Conservation (phyloP, 2,329 filamentous ascomycete genomes). For the Capronia coronata region DNA sequence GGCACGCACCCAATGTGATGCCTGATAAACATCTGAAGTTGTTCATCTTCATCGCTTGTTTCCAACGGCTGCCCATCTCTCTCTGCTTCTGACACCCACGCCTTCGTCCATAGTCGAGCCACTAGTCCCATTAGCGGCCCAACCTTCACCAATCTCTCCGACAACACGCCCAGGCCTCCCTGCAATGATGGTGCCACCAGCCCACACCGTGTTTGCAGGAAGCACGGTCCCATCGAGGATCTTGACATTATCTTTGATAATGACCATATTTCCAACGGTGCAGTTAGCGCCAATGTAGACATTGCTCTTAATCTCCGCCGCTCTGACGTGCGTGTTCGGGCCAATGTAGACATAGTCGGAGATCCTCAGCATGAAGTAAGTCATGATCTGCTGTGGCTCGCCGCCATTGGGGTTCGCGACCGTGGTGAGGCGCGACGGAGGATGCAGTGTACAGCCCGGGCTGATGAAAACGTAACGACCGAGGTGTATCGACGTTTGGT, state of each 20-base stretch:
- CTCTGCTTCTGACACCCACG: conserved; percentile 25
- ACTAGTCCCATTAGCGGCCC: conserved; percentile 32
- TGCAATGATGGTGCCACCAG: conserved; percentile 86
- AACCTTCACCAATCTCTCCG: conserved; percentile 59
- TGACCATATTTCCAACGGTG: conserved; percentile 76
- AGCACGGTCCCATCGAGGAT: conserved; percentile 80
- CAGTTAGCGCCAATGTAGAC: conserved; percentile 75
- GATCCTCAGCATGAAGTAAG: conserved; percentile 83
- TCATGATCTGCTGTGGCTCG: conserved; percentile 44
- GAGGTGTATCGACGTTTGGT: conserved; percentile 62
- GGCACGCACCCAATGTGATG: too few species aligned
- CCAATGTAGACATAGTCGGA: conserved; percentile 93
- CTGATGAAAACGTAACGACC: conserved; percentile 88
- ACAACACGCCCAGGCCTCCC: conserved; percentile 73
- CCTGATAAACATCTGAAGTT: neutral
- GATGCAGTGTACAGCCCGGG: conserved; percentile 68
- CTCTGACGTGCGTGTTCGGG: conserved; percentile 66
- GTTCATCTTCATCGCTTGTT: conserved; percentile 21
- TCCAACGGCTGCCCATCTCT: conserved; percentile 28
- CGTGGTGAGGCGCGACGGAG: conserved; percentile 74
- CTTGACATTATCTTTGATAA: conserved; percentile 88
- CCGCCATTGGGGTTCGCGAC: conserved; percentile 43
- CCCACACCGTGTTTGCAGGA: conserved; percentile 82
- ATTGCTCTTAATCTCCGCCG: conserved; percentile 74
- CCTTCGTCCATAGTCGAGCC: conserved; percentile 25